Evolutionary conservation across 345 rosid genomes (phyloP).

Genomic region (Litchi chinensis): DNA sequence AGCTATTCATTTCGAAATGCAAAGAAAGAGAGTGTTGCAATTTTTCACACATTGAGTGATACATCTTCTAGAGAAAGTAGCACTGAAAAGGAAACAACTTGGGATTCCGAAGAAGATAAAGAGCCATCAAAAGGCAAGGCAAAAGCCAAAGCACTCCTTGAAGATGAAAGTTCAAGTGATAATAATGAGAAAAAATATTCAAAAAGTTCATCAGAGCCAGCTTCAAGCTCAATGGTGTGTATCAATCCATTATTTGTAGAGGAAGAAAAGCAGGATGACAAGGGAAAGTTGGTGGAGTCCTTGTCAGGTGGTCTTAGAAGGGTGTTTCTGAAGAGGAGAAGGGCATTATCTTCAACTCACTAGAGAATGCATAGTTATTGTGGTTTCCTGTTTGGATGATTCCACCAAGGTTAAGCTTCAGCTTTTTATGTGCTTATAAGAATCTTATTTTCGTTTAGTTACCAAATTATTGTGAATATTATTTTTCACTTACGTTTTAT

Average conservation of each 20-base stretch:
- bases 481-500: too few relatives aligned
- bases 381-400: too few relatives aligned
- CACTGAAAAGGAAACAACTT: slow-evolving; percentile 13
- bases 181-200: slow-evolving; percentile 20
- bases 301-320: slow-evolving; percentile 29
- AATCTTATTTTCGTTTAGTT: too few relatives aligned
- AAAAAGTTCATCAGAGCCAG: slow-evolving; percentile 36
- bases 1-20: slow-evolving; percentile 55
- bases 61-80: slow-evolving; percentile 50
- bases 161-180: slow-evolving; percentile 42
- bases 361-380: slow-evolving; percentile 4
- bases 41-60: slow-evolving; percentile 45
- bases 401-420: too few relatives aligned
- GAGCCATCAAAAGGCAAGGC: slow-evolving; percentile 30
- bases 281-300: slow-evolving; percentile 25
- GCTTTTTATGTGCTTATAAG: too few relatives aligned
- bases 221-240: slow-evolving; percentile 30
- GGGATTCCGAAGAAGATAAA: slow-evolving; percentile 28
- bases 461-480: too few relatives aligned
- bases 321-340: slow-evolving; percentile 41
- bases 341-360: slow-evolving; percentile 37
- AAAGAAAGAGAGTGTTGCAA: slow-evolving; percentile 44
- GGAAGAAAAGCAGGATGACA: slow-evolving; percentile 19
- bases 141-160: slow-evolving; percentile 30
- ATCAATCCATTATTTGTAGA: slow-evolving; percentile 20